phyloP scores from a whole-genome alignment of 1,284 basidiomycete genomes.

The Ustilago loliicola region DNA sequence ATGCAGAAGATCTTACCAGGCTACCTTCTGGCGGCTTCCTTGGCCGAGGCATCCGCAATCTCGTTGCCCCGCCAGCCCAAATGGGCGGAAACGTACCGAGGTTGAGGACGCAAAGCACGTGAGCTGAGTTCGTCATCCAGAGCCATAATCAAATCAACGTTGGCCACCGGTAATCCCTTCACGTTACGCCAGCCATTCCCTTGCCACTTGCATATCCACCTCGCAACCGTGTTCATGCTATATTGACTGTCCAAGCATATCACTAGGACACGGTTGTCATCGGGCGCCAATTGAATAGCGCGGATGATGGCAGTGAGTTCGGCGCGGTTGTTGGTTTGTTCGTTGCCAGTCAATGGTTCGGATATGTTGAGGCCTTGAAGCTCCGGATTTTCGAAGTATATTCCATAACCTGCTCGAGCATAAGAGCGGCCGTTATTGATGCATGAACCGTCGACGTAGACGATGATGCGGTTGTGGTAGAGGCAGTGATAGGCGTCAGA shows the following conservation, averaged over 20 bases:
- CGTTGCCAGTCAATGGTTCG: neutral
- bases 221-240: neutral
- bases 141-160: neutral
- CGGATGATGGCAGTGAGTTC: neutral
- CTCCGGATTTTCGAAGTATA: no score
- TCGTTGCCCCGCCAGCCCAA: neutral
- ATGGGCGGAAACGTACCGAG: neutral
- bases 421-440: no score
- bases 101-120: no score
- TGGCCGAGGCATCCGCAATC: neutral
- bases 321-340: neutral
- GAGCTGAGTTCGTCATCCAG: no score
- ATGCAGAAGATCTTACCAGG: no score
- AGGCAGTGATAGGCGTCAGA: neutral
- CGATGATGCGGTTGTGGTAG: neutral
- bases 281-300: neutral
- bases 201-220: neutral
- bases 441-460: neutral
- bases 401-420: no score
- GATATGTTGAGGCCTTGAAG: no score
- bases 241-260: conserved; percentile 1
- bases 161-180: neutral
- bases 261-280: neutral
- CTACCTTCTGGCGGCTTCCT: no score
- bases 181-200: neutral